Evolutionary conservation across 768 basidiomycete species (phyloP).

Genomic region (Paxillus ammoniavirescens): DNA sequence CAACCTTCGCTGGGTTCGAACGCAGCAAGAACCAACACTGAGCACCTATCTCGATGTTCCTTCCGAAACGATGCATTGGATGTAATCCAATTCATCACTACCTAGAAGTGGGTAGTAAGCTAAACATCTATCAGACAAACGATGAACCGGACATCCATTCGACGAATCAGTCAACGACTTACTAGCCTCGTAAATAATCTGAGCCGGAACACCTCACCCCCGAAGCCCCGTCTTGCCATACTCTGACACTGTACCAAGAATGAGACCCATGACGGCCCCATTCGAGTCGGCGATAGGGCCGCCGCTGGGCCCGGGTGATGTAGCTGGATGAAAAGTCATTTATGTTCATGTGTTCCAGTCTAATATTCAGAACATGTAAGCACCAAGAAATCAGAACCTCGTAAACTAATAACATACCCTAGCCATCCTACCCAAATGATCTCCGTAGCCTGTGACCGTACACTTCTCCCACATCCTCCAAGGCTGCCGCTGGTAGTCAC

Average conservation of each 20-base stretch:
- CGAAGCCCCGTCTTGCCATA: constrained; percentile 46
- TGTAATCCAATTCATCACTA: no score
- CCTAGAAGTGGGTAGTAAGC: no score
- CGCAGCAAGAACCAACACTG: no score
- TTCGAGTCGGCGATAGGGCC: constrained; percentile 64
- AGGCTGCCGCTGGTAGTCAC: constrained; percentile 42
- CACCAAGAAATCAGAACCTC: no score
- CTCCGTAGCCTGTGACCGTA: constrained; percentile 53
- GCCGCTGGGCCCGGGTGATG: constrained; percentile 66
- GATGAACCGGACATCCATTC: no score
- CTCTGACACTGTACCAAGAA: constrained; percentile 60
- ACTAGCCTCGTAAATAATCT: constrained; percentile 41
- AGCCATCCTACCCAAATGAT: constrained; percentile 56
- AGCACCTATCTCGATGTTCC: no score
- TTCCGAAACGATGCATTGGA: no score
- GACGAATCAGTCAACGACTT: no score
- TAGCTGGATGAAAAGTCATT: constrained; percentile 51
- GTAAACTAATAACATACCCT: constrained; percentile 32
- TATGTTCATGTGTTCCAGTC: constrained; percentile 54
- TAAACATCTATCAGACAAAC: no score
- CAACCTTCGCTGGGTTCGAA: no score
- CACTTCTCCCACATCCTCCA: constrained; percentile 47
- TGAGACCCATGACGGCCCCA: constrained; percentile 64
- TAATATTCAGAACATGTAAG: no score
- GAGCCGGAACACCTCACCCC: constrained; percentile 64